phyloP scores from a whole-genome alignment of 2,329 filamentous ascomycete species.

The Monosporascus ibericus region DNA sequence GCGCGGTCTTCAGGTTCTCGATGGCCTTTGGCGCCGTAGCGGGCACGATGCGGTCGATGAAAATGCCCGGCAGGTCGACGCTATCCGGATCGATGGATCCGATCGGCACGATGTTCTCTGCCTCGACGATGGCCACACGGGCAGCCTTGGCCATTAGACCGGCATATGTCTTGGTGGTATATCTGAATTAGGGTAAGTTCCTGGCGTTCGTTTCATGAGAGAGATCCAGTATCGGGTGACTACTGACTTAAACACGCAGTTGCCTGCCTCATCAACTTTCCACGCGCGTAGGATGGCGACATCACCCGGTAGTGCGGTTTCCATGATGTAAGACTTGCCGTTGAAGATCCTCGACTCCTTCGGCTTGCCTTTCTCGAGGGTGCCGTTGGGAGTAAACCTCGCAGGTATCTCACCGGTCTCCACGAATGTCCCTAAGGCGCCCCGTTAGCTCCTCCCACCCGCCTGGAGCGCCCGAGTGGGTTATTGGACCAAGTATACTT shows the following conservation, averaged over 20 bases:
- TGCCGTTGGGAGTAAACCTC: conserved; percentile 50
- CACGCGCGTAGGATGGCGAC: conserved; percentile 71
- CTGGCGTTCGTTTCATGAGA: neutral
- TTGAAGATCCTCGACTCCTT: conserved; percentile 69
- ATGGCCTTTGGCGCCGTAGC: conserved; percentile 66
- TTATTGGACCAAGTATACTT: conserved; percentile 22
- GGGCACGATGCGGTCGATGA: conserved; percentile 73
- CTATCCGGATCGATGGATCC: conserved; percentile 68
- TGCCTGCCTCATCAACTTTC: conserved; percentile 71
- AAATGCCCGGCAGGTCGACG: conserved; percentile 77
- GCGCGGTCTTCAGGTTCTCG: conserved; percentile 58
- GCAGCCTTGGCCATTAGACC: conserved; percentile 78
- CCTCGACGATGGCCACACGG: conserved; percentile 72
- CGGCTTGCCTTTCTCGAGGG: conserved; percentile 57
- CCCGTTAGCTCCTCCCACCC: conserved; percentile 6
- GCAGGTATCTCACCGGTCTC: conserved; percentile 64
- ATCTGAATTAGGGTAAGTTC: conserved; percentile 30
- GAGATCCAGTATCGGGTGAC: neutral
- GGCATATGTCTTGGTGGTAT: conserved; percentile 70
- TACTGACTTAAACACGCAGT: conserved; percentile 66
- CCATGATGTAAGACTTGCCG: conserved; percentile 69
- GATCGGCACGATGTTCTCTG: conserved; percentile 72
- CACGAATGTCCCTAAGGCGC: conserved; percentile 51
- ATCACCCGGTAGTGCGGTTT: conserved; percentile 69
- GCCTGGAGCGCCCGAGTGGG: neutral